These are phyloP conservation scores for Candida sp. DNA, from an alignment of 1,139 yeast species.

Conservation along the genomic window DNA sequence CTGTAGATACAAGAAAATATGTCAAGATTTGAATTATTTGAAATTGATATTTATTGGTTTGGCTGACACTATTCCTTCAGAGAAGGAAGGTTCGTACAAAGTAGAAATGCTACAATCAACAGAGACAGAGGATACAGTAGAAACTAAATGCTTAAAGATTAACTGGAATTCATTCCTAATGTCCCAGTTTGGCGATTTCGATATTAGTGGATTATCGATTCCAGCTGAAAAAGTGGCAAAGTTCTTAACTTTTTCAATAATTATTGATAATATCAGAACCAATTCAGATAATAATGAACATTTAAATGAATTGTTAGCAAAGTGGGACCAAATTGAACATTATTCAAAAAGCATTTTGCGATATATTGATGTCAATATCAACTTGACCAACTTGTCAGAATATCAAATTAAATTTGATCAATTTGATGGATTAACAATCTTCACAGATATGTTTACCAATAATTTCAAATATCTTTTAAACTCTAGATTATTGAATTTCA, in stretches of 20 bases:
- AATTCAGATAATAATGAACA: constrained; percentile 17
- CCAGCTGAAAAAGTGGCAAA: constrained; percentile 31
- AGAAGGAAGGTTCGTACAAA: not conserved
- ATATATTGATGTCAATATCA: constrained; percentile 36
- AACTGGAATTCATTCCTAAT: constrained; percentile 22
- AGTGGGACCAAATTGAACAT: constrained; percentile 34
- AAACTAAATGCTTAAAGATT: constrained; percentile 13
- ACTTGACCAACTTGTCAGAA: constrained; percentile 14
- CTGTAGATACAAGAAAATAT: constrained; percentile 19
- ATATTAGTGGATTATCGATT: constrained; percentile 27
- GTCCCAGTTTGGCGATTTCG: constrained; percentile 21
- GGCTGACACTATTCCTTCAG: constrained; percentile 3
- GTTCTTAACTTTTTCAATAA: constrained; percentile 41
- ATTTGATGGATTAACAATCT: constrained; percentile 28
- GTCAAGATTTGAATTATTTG: constrained; percentile 19
- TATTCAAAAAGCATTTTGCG: constrained; percentile 36
- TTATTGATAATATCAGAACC: constrained; percentile 12
- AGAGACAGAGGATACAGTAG: constrained; percentile 11
- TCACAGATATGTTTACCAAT: constrained; percentile 36
- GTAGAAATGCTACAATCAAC: constrained; percentile 6
- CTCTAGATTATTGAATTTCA: constrained; percentile 11
- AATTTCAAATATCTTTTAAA: constrained; percentile 34
- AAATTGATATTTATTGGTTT: constrained; percentile 25
- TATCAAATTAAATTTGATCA: constrained; percentile 26
- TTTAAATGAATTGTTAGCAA: constrained; percentile 10